Percentiles rank a stretch among this genome's conserved stretches.
These are phyloP conservation scores for Colletotrichum sp. DNA, from an alignment of 2,329 filamentous ascomycete genomes.

Conservation along the genomic window DNA sequence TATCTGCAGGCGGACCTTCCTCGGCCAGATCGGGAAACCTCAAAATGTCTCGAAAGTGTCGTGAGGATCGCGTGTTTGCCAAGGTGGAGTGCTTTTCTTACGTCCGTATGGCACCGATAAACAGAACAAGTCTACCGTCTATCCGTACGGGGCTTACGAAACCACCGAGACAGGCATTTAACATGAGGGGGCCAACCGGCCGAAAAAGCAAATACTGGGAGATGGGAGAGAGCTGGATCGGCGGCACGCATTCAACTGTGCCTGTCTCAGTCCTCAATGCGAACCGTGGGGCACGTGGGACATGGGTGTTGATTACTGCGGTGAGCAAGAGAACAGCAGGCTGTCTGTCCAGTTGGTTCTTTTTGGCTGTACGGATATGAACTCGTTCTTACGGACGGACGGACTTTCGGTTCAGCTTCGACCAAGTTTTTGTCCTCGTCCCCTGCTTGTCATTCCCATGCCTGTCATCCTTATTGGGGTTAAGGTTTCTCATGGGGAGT, in stretches of 20 bases:
- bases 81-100: not conserved
- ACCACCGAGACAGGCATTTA: constrained; percentile 1
- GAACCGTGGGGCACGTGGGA: not conserved
- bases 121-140: not conserved
- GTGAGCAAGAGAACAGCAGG: not conserved
- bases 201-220: constrained; percentile 1
- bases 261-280: not conserved
- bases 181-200: not conserved
- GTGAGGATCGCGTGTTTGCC: not conserved
- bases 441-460: not conserved
- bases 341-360: not conserved
- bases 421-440: not conserved
- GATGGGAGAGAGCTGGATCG: not conserved
- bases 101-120: not conserved
- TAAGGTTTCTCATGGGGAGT: not conserved
- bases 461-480: not conserved
- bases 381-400: not conserved
- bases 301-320: not conserved
- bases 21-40: not conserved
- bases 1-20: not conserved
- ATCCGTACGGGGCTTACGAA: not conserved
- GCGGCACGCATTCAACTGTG: not conserved
- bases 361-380: not conserved
- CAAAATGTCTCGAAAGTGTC: not conserved
- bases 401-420: not conserved